Conservation (phyloP, 805 yeast genomes). For the Yamadazyma paraphyllophila region DNA sequence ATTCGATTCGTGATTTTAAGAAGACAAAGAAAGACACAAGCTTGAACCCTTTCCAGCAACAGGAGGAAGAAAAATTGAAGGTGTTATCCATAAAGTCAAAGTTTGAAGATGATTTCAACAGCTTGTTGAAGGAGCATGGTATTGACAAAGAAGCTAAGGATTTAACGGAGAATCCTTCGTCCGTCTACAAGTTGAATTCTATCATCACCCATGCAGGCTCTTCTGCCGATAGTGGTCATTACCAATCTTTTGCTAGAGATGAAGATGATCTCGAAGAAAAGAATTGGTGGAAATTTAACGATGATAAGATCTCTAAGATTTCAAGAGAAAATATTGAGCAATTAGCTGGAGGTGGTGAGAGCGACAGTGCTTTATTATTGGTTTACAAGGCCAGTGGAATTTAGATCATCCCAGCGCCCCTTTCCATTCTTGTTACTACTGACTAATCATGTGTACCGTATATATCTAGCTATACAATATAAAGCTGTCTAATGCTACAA, state of each 20-base stretch:
- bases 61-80: conserved; percentile 53
- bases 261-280: conserved; percentile 60
- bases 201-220: conserved; percentile 93
- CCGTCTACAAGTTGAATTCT: conserved; percentile 78
- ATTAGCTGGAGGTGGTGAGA: conserved; percentile 96
- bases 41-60: conserved; percentile 52
- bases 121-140: conserved; percentile 39
- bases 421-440: too few relatives aligned
- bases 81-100: conserved; percentile 46
- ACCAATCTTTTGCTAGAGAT: conserved; percentile 85
- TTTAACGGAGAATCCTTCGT: conserved; percentile 79
- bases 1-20: conserved; percentile 70
- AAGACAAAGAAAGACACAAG: conserved; percentile 41
- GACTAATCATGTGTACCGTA: neutral
- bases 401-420: conserved; percentile 7
- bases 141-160: conserved; percentile 20
- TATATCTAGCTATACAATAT: neutral
- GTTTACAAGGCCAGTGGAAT: conserved; percentile 81
- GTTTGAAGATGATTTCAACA: conserved; percentile 47
- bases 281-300: conserved; percentile 93
- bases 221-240: conserved; percentile 96
- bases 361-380: conserved; percentile 90
- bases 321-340: conserved; percentile 77
- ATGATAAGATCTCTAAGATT: conserved; percentile 80
- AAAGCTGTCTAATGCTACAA: conserved; percentile 24